phyloP scores from a whole-genome alignment of 495 filamentous ascomycete genomes.

The Xylaria scruposa region DNA sequence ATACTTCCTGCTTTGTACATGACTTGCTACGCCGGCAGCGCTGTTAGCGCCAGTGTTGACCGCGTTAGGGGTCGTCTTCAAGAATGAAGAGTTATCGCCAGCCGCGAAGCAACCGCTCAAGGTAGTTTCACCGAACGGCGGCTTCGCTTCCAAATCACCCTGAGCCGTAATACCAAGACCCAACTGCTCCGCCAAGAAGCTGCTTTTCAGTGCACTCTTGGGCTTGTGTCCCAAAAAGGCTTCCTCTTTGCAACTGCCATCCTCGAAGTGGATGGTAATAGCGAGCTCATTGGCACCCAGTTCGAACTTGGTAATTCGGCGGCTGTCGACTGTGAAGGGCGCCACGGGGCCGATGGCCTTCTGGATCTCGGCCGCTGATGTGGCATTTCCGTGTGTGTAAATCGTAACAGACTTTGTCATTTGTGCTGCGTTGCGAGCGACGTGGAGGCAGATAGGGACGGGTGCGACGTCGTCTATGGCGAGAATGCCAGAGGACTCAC shows the following conservation, averaged over 20 bases:
- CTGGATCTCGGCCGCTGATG: conserved; percentile 6
- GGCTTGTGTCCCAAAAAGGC: conserved; percentile 29
- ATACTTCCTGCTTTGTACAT: too few species aligned
- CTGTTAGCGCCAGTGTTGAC: too few species aligned
- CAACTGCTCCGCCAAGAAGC: conserved; percentile 28
- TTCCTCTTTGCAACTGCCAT: conserved; percentile 18
- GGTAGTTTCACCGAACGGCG: conserved; percentile 6
- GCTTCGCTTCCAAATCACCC: conserved; percentile 19
- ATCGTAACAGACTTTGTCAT: conserved; percentile 20
- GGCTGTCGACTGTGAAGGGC: not conserved
- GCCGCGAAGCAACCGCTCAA: conserved; percentile 16
- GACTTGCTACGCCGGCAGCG: too few species aligned
- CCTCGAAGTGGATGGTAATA: conserved; percentile 24
- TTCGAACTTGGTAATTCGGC: not conserved
- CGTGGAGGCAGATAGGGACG: conserved; percentile 18
- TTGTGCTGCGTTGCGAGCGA: conserved; percentile 15
- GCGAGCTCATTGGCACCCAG: not conserved
- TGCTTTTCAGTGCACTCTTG: conserved; percentile 9
- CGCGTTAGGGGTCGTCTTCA: too few species aligned
- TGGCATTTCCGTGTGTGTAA: conserved; percentile 29
- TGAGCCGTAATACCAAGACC: conserved; percentile 13
- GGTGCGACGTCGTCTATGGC: conserved; percentile 16
- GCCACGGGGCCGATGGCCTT: not conserved
- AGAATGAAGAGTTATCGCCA: not conserved
- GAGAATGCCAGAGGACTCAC: conserved; percentile 25